phyloP scores from a whole-genome alignment of 2,329 filamentous ascomycete genomes.

The Fusarium sacchari region DNA sequence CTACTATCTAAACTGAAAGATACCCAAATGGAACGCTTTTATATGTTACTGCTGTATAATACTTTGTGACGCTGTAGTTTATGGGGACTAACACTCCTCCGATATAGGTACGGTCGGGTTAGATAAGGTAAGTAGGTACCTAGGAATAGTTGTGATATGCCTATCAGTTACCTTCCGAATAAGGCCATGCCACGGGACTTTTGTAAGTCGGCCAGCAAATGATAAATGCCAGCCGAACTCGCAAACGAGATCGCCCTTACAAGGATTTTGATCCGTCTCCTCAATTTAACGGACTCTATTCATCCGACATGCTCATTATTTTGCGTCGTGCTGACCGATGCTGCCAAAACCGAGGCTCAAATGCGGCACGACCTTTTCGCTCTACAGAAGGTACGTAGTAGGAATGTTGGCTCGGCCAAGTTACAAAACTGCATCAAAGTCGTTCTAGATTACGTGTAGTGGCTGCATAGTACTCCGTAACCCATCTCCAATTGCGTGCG shows the following conservation, averaged over 20 bases:
- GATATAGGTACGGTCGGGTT: not conserved
- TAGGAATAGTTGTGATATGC: not conserved
- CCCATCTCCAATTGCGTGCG: too few relatives aligned
- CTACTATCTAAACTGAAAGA: not conserved
- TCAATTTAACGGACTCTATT: not conserved
- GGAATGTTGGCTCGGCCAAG: not conserved
- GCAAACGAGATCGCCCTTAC: not conserved
- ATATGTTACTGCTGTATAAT: not conserved
- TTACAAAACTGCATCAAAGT: not conserved
- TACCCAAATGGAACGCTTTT: slow-evolving; percentile 15
- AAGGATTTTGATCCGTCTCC: not conserved
- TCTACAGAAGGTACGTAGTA: too few relatives aligned
- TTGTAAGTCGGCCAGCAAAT: slow-evolving; percentile 23
- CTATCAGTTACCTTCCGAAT: slow-evolving; percentile 37
- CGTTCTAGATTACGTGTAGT: not conserved
- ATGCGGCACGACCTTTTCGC: not conserved
- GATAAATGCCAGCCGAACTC: not conserved
- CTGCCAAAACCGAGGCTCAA: not conserved
- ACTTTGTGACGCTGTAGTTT: not conserved
- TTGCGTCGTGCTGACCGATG: slow-evolving; percentile 9
- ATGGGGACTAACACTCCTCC: not conserved
- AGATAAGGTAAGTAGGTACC: too few relatives aligned
- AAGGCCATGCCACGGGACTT: slow-evolving; percentile 30
- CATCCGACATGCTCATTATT: slow-evolving; percentile 1
- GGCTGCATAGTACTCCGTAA: not conserved